Percentiles rank a stretch among this genome's conserved stretches.
Evolutionary conservation across 305 asterid genomes (phyloP).

Genomic region (Fraxinus angustifolia): DNA sequence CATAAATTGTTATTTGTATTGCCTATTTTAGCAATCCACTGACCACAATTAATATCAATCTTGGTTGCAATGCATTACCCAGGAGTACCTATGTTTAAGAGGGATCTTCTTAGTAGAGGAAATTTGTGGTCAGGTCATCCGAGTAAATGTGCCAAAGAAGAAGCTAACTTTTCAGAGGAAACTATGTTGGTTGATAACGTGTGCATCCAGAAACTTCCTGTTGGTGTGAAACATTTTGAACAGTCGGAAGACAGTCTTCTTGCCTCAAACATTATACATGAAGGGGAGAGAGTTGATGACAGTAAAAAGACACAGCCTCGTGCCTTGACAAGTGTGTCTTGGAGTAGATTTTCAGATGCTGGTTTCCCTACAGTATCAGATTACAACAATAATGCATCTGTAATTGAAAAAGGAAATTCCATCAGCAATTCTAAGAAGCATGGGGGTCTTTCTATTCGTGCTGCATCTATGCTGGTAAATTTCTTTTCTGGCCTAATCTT

Average conservation of each 20-base stretch:
- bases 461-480: slow-evolving; percentile 95
- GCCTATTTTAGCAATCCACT: slow-evolving; percentile 12
- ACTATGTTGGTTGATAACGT: slow-evolving; percentile 42
- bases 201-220: slow-evolving; percentile 73
- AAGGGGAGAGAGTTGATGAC: slow-evolving; percentile 37
- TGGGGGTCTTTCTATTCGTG: slow-evolving; percentile 79
- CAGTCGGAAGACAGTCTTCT: slow-evolving; percentile 41
- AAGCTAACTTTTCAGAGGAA: slow-evolving; percentile 41
- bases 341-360: slow-evolving; percentile 43
- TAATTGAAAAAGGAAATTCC: slow-evolving; percentile 35
- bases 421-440: slow-evolving; percentile 53
- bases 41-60: slow-evolving; percentile 16
- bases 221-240: slow-evolving; percentile 68
- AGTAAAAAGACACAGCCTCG: slow-evolving; percentile 37
- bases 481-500: slow-evolving; percentile 9
- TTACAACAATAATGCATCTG: slow-evolving; percentile 31
- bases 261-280: slow-evolving; percentile 35
- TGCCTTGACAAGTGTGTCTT: slow-evolving; percentile 34
- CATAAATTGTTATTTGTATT: not conserved
- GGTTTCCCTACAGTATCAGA: slow-evolving; percentile 30
- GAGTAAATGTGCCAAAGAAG: slow-evolving; percentile 38
- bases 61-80: slow-evolving; percentile 28
- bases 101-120: slow-evolving; percentile 61
- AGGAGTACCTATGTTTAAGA: slow-evolving; percentile 51
- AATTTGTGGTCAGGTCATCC: slow-evolving; percentile 46